phyloP scores from a whole-genome alignment of 2,329 filamentous ascomycete genomes.

The Neofusicoccum kwambonambiense region DNA sequence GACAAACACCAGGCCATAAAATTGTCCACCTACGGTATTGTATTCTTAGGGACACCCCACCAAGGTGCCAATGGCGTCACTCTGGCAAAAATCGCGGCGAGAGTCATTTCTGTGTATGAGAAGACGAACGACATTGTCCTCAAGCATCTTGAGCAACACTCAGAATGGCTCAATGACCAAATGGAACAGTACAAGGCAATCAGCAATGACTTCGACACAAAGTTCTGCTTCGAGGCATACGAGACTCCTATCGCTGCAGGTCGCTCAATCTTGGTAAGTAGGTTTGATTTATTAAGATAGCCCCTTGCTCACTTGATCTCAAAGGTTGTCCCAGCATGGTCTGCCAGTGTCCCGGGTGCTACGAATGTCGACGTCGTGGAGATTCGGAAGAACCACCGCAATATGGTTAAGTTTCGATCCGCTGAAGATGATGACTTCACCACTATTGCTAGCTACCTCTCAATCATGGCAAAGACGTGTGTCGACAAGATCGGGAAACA shows the following conservation, averaged over 20 bases:
- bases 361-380: constrained; percentile 32
- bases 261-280: constrained; percentile 27
- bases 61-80: constrained; percentile 35
- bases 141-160: constrained; percentile 34
- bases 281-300: background rate
- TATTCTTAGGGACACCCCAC: constrained; percentile 43
- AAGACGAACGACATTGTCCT: constrained; percentile 31
- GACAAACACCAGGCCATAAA: constrained; percentile 34
- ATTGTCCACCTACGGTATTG: constrained; percentile 38
- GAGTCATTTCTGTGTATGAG: constrained; percentile 36
- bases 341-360: constrained; percentile 37
- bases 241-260: constrained; percentile 29
- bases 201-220: constrained; percentile 36
- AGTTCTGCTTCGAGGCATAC: constrained; percentile 35
- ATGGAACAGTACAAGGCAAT: constrained; percentile 36
- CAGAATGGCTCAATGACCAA: constrained; percentile 38
- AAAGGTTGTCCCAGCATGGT: constrained; percentile 36
- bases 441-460: constrained; percentile 24
- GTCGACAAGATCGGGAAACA: background rate
- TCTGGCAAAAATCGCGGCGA: constrained; percentile 30
- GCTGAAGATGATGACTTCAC: constrained; percentile 25
- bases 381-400: constrained; percentile 35
- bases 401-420: constrained; percentile 35
- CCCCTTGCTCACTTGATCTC: constrained; percentile 6
- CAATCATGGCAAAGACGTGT: constrained; percentile 22